Evolutionary conservation across 2,329 filamentous ascomycete species (phyloP).

Genomic region (Claviceps pazoutovae): DNA sequence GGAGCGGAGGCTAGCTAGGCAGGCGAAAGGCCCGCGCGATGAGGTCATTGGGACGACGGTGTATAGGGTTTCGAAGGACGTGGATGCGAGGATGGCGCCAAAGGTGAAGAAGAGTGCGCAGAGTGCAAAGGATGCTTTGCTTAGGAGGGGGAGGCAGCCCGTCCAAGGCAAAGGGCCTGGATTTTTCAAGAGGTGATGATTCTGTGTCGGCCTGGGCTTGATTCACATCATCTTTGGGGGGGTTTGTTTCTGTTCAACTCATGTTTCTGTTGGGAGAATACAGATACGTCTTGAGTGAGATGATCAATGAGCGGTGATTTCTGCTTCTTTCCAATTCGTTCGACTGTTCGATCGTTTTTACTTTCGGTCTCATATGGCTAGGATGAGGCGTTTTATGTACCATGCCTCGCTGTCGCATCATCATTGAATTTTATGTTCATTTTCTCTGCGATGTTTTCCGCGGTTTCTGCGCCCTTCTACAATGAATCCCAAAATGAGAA

Average conservation of each 20-base stretch:
- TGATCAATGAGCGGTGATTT: background rate
- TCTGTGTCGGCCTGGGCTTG: background rate
- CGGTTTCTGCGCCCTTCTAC: too few species aligned
- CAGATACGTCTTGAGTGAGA: background rate
- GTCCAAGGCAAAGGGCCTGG: conserved; percentile 21
- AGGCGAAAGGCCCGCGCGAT: conserved; percentile 29
- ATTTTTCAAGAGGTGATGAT: conserved; percentile 24
- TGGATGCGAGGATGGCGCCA: conserved; percentile 35
- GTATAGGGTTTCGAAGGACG: conserved; percentile 33
- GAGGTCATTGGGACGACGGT: conserved; percentile 37
- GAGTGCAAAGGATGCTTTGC: conserved; percentile 28
- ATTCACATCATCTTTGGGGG: background rate
- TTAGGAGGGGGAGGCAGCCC: conserved; percentile 29
- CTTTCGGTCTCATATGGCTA: background rate
- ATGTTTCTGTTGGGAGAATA: background rate
- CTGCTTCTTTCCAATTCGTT: background rate
- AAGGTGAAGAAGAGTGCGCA: conserved; percentile 28
- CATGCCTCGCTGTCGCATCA: background rate
- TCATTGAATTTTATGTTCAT: too few species aligned
- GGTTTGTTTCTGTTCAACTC: background rate
- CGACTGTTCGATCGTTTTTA: too few species aligned
- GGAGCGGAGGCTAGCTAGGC: conserved; percentile 23
- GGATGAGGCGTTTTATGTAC: background rate
- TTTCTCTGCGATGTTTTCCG: too few species aligned
- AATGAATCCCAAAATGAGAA: too few species aligned